Evolutionary conservation across 805 yeast species (phyloP).

Genomic region (Yarrowia keelungensis): DNA sequence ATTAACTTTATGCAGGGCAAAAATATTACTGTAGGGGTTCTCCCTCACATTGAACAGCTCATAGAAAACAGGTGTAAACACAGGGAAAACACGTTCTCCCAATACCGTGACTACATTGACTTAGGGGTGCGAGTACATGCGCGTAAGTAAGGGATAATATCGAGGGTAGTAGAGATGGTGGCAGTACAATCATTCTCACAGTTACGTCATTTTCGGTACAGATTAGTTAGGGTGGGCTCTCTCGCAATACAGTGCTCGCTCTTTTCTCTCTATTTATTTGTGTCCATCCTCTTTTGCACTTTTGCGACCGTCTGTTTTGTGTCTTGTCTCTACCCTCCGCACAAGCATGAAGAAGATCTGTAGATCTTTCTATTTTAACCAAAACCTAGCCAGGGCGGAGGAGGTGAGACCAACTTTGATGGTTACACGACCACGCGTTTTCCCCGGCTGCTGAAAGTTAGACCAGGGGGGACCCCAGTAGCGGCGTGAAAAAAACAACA

Average conservation of each 20-base stretch:
- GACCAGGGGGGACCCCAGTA: conserved; percentile 8
- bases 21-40: conserved; percentile 25
- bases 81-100: not conserved
- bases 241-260: conserved; percentile 5
- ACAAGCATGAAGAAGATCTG: conserved; percentile 17
- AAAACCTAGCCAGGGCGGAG: conserved; percentile 12
- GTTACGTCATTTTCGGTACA: too few relatives aligned
- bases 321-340: conserved; percentile 12
- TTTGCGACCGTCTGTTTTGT: not conserved
- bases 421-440: conserved; percentile 25
- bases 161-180: too few relatives aligned
- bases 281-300: conserved; percentile 27
- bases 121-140: not conserved
- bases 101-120: not conserved
- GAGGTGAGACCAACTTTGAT: conserved; percentile 16
- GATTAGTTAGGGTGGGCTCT: not conserved
- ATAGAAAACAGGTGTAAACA: not conserved
- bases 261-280: conserved; percentile 13
- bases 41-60: not conserved
- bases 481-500: not conserved
- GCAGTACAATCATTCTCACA: too few relatives aligned
- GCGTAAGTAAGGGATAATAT: too few relatives aligned
- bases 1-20: conserved; percentile 32
- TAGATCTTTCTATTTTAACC: conserved; percentile 23
- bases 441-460: conserved; percentile 23